phyloP scores from a whole-genome alignment of 495 filamentous ascomycete species.

The Aspergillus asperescens region DNA sequence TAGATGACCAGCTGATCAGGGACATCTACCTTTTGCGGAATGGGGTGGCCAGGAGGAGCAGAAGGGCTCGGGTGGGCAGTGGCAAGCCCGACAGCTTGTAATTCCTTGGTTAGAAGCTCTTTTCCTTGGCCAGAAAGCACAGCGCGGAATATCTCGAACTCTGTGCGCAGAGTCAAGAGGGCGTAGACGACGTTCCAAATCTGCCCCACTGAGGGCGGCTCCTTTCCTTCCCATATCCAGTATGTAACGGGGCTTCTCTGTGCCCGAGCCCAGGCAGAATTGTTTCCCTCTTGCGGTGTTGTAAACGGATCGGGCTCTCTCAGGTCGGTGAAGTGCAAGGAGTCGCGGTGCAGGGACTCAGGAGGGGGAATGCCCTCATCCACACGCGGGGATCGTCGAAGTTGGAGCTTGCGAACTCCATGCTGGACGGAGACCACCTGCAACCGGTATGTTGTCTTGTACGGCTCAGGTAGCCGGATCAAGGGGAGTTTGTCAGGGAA shows the following conservation, averaged over 20 bases:
- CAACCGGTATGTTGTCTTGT: constrained; percentile 21
- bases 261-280: constrained; percentile 37
- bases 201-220: constrained; percentile 45
- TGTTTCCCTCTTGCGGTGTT: constrained; percentile 25
- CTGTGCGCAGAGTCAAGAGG: constrained; percentile 25
- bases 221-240: constrained; percentile 28
- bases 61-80: constrained; percentile 18
- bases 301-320: constrained; percentile 9
- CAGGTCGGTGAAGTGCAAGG: constrained; percentile 20
- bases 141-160: constrained; percentile 18
- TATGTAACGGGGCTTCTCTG: constrained; percentile 26
- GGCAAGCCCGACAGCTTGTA: constrained; percentile 21
- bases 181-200: constrained; percentile 54
- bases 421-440: constrained; percentile 17
- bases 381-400: constrained; percentile 14
- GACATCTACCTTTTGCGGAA: constrained; percentile 11
- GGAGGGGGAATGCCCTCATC: constrained; percentile 22
- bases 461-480: constrained; percentile 22
- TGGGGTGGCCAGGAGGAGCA: constrained; percentile 21
- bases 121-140: constrained; percentile 14
- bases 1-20: constrained; percentile 18
- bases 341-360: constrained; percentile 23
- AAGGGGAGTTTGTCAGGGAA: constrained; percentile 14
- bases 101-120: constrained; percentile 13
- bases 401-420: constrained; percentile 17